Conservation (phyloP, 495 filamentous ascomycete species). For the Aspergillus indologenus region DNA sequence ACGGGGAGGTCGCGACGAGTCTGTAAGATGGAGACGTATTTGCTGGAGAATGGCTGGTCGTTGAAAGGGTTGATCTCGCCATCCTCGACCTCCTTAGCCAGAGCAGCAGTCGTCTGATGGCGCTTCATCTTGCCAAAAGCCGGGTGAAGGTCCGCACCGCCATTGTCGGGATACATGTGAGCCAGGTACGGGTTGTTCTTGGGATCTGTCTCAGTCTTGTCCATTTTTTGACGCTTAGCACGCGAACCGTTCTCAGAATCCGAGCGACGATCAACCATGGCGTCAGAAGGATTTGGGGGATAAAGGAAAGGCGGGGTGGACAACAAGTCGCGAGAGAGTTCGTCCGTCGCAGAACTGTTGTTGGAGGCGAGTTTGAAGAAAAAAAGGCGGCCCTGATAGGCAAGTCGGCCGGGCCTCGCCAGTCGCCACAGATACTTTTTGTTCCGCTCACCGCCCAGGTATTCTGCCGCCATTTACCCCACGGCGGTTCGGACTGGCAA, state of each 20-base stretch:
- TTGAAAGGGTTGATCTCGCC: constrained; percentile 84
- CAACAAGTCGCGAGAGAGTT: constrained; percentile 11
- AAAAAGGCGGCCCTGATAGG: constrained; percentile 35
- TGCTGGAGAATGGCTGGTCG: constrained; percentile 65
- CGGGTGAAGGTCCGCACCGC: constrained; percentile 37
- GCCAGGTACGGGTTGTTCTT: constrained; percentile 83
- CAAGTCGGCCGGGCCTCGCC: constrained; percentile 30
- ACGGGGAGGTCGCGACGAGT: constrained; percentile 83
- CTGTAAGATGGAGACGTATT: constrained; percentile 87
- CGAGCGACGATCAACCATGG: constrained; percentile 43
- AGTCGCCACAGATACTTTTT: constrained; percentile 30
- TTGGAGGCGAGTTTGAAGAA: constrained; percentile 1
- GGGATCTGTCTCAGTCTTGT: constrained; percentile 48
- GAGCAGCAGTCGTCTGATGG: constrained; percentile 75
- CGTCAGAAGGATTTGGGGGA: constrained; percentile 7
- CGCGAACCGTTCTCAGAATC: constrained; percentile 42
- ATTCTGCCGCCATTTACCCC: constrained; percentile 22
- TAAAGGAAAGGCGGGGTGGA: constrained; percentile 5
- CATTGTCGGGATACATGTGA: constrained; percentile 70
- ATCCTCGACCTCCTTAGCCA: constrained; percentile 74
- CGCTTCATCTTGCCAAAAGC: constrained; percentile 65
- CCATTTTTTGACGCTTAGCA: constrained; percentile 49
- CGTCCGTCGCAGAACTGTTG: constrained; percentile 13
- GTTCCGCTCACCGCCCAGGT: constrained; percentile 26
- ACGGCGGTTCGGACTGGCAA: constrained; percentile 10